A percentile compares a stretch with the other conserved stretches of the same genome.
Evolutionary conservation across 129 eudicot species (phyloP).

Genomic region (Ambrosia artemisiifolia): DNA sequence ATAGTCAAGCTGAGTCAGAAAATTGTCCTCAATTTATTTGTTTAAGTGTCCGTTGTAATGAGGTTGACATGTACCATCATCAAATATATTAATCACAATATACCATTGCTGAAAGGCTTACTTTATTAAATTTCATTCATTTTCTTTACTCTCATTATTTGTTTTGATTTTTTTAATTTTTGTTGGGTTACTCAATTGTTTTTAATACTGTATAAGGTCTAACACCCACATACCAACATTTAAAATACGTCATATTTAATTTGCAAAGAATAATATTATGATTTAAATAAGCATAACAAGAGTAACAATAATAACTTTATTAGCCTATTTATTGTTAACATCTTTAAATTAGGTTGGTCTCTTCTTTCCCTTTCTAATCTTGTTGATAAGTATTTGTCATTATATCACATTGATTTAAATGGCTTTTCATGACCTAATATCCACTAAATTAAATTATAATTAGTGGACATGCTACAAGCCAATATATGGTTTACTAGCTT

Average conservation of each 20-base stretch:
- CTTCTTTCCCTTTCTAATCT: constrained; percentile 5
- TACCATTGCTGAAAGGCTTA: background rate
- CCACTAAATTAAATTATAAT: constrained; percentile 28
- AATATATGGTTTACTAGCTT: constrained; percentile 9
- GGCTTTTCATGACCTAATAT: constrained; percentile 27
- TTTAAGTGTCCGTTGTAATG: constrained; percentile 27
- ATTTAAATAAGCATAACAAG: background rate
- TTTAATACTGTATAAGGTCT: background rate
- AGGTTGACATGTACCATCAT: constrained; percentile 38
- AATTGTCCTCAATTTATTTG: constrained; percentile 29
- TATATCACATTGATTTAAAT: constrained; percentile 14
- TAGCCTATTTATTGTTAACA: background rate
- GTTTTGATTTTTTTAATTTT: background rate
- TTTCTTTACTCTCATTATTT: background rate
- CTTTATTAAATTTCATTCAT: background rate
- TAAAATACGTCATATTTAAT: background rate
- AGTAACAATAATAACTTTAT: background rate
- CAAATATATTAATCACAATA: background rate
- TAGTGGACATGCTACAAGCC: constrained; percentile 25
- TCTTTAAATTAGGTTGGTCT: constrained; percentile 22
- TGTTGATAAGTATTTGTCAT: constrained; percentile 21
- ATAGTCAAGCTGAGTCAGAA: constrained; percentile 48
- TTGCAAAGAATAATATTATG: background rate
- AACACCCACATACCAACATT: too few species aligned
- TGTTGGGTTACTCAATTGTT: background rate